These are phyloP conservation scores for Thielaviopsis musarum DNA, from an alignment of 2,329 filamentous ascomycete species.

Conservation along the genomic window DNA sequence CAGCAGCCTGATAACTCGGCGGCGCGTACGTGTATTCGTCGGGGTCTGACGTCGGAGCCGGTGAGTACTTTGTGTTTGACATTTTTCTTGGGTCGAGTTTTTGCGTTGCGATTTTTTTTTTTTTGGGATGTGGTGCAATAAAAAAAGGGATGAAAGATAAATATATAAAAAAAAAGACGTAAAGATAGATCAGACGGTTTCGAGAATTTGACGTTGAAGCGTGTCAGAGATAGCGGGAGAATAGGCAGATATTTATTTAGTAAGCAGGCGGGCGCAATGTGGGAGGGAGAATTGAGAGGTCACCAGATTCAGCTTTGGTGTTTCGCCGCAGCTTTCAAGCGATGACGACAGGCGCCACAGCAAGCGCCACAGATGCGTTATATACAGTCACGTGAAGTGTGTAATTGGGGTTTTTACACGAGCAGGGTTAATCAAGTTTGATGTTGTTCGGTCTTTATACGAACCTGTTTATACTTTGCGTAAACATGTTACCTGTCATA, in stretches of 20 bases:
- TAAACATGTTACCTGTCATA: too few species aligned
- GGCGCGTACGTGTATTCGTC: slow-evolving; percentile 68
- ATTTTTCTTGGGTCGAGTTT: slow-evolving; percentile 26
- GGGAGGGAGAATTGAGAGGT: neutral
- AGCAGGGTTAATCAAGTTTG: neutral
- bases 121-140: neutral
- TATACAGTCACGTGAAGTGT: neutral
- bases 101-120: neutral
- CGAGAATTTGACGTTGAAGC: neutral
- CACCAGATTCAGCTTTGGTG: neutral
- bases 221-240: neutral
- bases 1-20: slow-evolving; percentile 51
- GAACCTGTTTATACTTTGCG: too few species aligned
- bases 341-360: neutral
- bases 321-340: neutral
- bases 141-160: too few species aligned
- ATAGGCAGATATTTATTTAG: neutral
- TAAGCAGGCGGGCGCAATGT: neutral
- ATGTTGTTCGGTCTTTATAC: too few species aligned
- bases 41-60: slow-evolving; percentile 73
- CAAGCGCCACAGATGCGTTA: neutral
- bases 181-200: neutral
- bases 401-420: neutral
- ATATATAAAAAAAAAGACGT: too few species aligned
- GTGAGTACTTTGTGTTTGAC: slow-evolving; percentile 67